Evolutionary conservation across 1,284 basidiomycete species (phyloP).

Genomic region (Rhizoctonia solani): DNA sequence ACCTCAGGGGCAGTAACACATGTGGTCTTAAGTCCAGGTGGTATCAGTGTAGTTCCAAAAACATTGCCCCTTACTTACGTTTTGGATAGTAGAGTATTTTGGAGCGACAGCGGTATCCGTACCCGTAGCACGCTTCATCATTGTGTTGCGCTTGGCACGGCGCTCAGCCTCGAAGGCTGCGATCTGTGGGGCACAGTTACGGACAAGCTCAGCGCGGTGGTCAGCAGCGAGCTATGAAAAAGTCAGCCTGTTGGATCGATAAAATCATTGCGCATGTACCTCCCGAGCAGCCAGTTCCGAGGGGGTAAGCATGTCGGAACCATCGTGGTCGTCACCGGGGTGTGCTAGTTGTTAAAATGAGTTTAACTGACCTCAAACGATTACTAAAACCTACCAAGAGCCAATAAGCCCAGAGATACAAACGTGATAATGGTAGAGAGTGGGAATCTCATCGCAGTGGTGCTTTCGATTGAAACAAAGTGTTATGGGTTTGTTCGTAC

Average conservation of each 20-base stretch:
- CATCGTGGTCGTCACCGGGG: slow-evolving; percentile 13
- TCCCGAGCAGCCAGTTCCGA: slow-evolving; percentile 16
- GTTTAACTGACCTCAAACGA: neutral
- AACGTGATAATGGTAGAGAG: slow-evolving; percentile 4
- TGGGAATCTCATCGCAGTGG: neutral
- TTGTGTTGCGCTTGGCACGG: slow-evolving; percentile 14
- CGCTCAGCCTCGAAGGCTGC: slow-evolving; percentile 16
- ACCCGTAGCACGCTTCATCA: slow-evolving; percentile 5
- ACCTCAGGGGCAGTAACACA: slow-evolving; percentile 27
- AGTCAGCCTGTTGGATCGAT: neutral
- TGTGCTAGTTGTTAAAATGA: neutral
- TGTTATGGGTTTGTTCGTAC: too few species aligned
- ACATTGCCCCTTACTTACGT: neutral
- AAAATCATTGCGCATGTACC: neutral
- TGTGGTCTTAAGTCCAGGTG: neutral
- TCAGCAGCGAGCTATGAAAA: neutral
- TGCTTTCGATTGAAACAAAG: neutral
- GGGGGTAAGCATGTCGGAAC: slow-evolving; percentile 11
- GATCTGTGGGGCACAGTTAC: slow-evolving; percentile 17
- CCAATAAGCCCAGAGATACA: neutral
- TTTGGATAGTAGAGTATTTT: slow-evolving; percentile 25
- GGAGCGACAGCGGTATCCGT: neutral
- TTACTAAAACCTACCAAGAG: neutral
- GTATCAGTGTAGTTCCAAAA: neutral
- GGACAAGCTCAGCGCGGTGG: neutral